Evolutionary conservation across 2,329 filamentous ascomycete genomes (phyloP).

Genomic region (Emergomyces orientalis): DNA sequence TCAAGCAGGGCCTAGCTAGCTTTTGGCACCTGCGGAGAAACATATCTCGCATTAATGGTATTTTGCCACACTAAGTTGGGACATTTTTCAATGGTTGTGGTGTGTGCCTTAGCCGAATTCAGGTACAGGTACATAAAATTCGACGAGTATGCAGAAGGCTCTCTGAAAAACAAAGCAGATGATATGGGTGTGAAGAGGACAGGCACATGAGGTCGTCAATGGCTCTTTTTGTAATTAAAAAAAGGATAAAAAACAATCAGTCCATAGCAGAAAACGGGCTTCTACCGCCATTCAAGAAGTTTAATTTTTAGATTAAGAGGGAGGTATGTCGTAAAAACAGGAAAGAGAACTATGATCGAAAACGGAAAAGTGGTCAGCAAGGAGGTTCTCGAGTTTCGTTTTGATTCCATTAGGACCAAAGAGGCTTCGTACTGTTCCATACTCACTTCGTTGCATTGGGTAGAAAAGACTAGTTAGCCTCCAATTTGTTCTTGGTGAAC

Average conservation of each 20-base stretch:
- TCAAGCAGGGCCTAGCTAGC: neutral
- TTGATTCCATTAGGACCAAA: neutral
- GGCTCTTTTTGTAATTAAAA: neutral
- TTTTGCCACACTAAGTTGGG: neutral
- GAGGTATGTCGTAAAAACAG: neutral
- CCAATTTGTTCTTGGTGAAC: conserved; percentile 98
- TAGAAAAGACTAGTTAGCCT: conserved; percentile 38
- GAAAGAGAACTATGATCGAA: neutral
- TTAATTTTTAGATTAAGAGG: neutral
- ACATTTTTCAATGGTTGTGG: neutral
- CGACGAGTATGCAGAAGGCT: neutral
- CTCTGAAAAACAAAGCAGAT: neutral
- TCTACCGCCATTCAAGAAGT: neutral
- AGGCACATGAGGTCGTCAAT: neutral
- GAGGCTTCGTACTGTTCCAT: neutral
- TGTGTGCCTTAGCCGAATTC: neutral
- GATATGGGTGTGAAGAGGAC: neutral
- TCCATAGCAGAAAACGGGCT: neutral
- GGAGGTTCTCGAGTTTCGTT: neutral
- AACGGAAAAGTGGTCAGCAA: neutral
- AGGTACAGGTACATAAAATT: neutral
- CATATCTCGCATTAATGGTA: neutral
- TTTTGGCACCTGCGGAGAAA: neutral
- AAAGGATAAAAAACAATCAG: neutral
- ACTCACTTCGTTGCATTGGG: conserved; percentile 3